Percentiles rank a stretch among this genome's conserved stretches.
Conservation (phyloP, 495 filamentous ascomycete genomes). For the Talaromyces liani region DNA sequence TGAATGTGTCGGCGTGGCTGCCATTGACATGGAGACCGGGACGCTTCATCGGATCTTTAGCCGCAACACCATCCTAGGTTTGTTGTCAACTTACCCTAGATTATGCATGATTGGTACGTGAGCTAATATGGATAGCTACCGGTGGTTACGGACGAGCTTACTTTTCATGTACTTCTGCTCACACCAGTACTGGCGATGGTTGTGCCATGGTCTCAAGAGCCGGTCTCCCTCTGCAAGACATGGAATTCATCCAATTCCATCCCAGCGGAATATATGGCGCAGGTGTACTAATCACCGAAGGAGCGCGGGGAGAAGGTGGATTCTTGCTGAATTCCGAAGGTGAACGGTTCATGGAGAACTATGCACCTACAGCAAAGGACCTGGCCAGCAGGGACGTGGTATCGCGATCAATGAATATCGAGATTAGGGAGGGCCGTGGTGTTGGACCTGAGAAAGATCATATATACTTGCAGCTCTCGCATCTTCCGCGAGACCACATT, state of each 20-base stretch:
- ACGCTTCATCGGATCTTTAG: constrained; percentile 94
- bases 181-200: constrained; percentile 97
- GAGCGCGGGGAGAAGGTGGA: constrained; percentile 95
- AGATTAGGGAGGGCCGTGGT: constrained; percentile 94
- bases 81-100: not conserved
- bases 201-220: constrained; percentile 98
- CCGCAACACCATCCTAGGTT: constrained; percentile 81
- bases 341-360: constrained; percentile 98
- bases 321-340: constrained; percentile 94
- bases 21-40: constrained; percentile 97
- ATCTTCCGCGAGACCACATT: constrained; percentile 55
- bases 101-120: no score
- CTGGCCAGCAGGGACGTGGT: constrained; percentile 88
- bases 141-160: constrained; percentile 95
- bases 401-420: constrained; percentile 92
- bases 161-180: constrained; percentile 95
- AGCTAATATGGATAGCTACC: constrained; percentile 40
- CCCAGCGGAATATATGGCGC: constrained; percentile 98
- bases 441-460: constrained; percentile 95
- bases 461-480: constrained; percentile 78
- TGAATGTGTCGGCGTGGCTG: constrained; percentile 88
- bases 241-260: constrained; percentile 99
- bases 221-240: constrained; percentile 95
- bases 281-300: constrained; percentile 96
- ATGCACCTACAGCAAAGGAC: constrained; percentile 96